Conservation (phyloP, 495 filamentous ascomycete genomes). For the Penicillium salamii region DNA sequence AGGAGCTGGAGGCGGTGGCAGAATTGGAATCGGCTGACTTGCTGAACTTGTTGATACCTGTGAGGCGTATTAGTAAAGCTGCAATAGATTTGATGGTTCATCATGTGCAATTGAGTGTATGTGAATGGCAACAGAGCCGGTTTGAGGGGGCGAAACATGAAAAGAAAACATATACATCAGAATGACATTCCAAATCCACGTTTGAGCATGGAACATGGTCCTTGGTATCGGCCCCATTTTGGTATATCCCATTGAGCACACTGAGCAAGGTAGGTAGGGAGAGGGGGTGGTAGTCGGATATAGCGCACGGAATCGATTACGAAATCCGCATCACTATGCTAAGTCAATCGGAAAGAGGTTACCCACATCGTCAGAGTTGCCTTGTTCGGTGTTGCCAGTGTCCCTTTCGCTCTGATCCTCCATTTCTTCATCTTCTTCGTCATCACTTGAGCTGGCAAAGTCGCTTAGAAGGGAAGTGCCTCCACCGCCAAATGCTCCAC, state of each 20-base stretch:
- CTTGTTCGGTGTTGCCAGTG: slow-evolving; percentile 30
- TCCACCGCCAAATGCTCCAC: slow-evolving; percentile 64
- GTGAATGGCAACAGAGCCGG: not conserved
- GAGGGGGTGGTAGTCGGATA: slow-evolving; percentile 6
- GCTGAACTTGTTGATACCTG: slow-evolving; percentile 33
- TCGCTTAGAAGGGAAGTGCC: slow-evolving; percentile 76
- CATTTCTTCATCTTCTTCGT: slow-evolving; percentile 96
- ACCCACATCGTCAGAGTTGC: slow-evolving; percentile 66
- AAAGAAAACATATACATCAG: not conserved
- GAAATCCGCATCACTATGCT: slow-evolving; percentile 52
- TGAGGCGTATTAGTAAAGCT: slow-evolving; percentile 13
- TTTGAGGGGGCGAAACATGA: not conserved
- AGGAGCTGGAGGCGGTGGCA: slow-evolving; percentile 48
- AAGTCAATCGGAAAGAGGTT: slow-evolving; percentile 55
- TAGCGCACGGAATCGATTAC: slow-evolving; percentile 18
- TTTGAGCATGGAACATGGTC: not conserved
- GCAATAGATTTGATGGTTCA: not conserved
- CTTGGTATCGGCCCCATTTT: not conserved
- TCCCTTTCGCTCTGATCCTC: slow-evolving; percentile 74
- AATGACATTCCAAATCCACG: not conserved
- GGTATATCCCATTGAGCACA: not conserved
- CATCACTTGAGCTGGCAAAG: slow-evolving; percentile 94
- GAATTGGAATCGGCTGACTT: slow-evolving; percentile 46
- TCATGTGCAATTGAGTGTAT: not conserved
- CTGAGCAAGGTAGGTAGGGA: not conserved